Evolutionary conservation across 78 protist species (phyloP).

Genomic region (Cavenderia fasciculata): DNA sequence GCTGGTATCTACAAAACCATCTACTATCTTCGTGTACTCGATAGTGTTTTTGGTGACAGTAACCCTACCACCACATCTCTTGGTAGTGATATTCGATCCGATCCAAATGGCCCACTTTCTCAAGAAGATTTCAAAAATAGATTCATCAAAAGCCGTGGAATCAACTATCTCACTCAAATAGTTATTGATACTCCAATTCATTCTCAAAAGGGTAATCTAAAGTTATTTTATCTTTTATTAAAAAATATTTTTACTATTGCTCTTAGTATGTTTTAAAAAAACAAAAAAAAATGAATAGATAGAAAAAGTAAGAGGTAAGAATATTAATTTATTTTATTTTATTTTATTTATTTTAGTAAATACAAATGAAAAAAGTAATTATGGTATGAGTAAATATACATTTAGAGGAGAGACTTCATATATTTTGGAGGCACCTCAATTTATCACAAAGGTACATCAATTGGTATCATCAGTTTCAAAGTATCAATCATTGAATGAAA

Average conservation of each 20-base stretch:
- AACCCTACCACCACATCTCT: background rate
- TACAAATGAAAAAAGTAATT: background rate
- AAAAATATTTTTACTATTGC: background rate
- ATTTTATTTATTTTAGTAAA: background rate
- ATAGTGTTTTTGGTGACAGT: background rate
- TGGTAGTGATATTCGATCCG: conserved; percentile 6
- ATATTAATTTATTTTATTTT: background rate
- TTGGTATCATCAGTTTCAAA: background rate
- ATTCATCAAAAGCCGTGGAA: conserved; percentile 46
- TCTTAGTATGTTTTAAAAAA: background rate
- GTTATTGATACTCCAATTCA: background rate
- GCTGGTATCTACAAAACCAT: conserved; percentile 48
- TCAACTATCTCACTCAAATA: conserved; percentile 15
- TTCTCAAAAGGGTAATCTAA: conserved; percentile 20
- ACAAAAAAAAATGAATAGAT: no score
- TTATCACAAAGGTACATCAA: background rate
- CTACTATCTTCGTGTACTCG: conserved; percentile 19
- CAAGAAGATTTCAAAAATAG: conserved; percentile 41
- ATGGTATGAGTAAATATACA: no score
- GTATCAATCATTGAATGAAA: background rate
- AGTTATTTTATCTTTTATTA: conserved; percentile 11
- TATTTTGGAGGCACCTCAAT: background rate
- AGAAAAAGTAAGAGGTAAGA: no score
- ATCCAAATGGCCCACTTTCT: conserved; percentile 1
- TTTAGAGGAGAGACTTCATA: background rate